Conservation (phyloP, 768 basidiomycete genomes). For the Suillus hirtellus region DNA sequence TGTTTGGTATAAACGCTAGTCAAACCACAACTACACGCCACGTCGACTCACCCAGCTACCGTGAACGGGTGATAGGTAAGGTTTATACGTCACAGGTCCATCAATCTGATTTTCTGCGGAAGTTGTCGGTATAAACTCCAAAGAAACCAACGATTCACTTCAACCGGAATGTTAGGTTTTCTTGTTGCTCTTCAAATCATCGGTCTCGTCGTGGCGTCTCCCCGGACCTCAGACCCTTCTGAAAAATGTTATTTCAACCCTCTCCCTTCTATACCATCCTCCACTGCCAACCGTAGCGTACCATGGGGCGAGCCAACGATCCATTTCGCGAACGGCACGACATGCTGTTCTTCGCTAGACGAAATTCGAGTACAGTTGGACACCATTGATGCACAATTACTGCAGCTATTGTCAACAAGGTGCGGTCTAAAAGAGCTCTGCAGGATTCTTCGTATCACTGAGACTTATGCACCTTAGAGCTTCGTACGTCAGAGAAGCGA, state of each 20-base stretch:
- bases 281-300: slow-evolving; percentile 20
- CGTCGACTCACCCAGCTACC: no score
- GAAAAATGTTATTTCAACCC: slow-evolving; percentile 23
- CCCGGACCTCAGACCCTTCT: not conserved
- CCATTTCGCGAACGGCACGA: slow-evolving; percentile 21
- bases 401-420: slow-evolving; percentile 24
- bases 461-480: slow-evolving; percentile 12
- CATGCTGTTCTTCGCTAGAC: slow-evolving; percentile 26
- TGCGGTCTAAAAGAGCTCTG: not conserved
- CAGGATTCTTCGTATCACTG: not conserved
- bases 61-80: no score
- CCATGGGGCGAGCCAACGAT: slow-evolving; percentile 28
- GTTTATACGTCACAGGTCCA: no score
- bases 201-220: slow-evolving; percentile 1
- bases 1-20: no score
- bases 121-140: no score
- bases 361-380: slow-evolving; percentile 21
- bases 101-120: no score
- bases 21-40: no score
- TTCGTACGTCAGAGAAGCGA: slow-evolving; percentile 26
- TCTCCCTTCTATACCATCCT: slow-evolving; percentile 16
- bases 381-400: slow-evolving; percentile 19
- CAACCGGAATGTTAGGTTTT: not conserved
- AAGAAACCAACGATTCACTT: no score
- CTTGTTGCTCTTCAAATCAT: not conserved